phyloP scores from a whole-genome alignment of 129 eudicot genomes.

The Logfia minima region DNA sequence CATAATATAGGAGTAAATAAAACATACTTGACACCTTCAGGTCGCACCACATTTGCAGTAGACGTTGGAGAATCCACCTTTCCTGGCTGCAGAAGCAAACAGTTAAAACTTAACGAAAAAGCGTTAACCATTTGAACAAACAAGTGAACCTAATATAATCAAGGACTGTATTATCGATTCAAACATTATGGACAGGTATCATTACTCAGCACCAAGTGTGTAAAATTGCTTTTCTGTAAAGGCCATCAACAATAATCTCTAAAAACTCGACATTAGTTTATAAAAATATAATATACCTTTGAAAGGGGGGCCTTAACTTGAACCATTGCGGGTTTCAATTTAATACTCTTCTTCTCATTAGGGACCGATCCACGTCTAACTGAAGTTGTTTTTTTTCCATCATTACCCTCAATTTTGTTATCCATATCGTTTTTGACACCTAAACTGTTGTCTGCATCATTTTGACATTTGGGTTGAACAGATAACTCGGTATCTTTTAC shows the following conservation, averaged over 20 bases:
- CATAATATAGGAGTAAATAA: conserved; percentile 15
- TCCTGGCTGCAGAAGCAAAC: conserved; percentile 43
- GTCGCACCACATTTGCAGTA: conserved; percentile 33
- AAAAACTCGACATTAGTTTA: not conserved
- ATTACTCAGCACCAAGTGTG: not conserved
- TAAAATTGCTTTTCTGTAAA: not conserved
- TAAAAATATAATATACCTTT: conserved; percentile 34
- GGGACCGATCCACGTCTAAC: conserved; percentile 49
- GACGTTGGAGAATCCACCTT: conserved; percentile 42
- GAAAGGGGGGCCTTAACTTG: conserved; percentile 35
- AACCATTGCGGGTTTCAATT: conserved; percentile 39
- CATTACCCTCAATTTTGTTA: conserved; percentile 43
- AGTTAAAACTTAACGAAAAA: not conserved
- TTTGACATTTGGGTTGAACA: conserved; percentile 39
- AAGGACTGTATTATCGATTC: not conserved
- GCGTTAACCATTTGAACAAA: conserved; percentile 8
- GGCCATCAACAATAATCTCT: not conserved
- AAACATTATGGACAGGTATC: not conserved
- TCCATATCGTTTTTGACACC: conserved; percentile 41
- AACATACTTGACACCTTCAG: conserved; percentile 65
- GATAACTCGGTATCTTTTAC: conserved; percentile 29
- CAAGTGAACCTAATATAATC: not conserved
- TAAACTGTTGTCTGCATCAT: conserved; percentile 32
- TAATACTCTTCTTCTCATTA: conserved; percentile 45
- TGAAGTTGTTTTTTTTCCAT: conserved; percentile 28